phyloP scores from a whole-genome alignment of 2,329 filamentous ascomycete species.

The Seiridium cupressi region DNA sequence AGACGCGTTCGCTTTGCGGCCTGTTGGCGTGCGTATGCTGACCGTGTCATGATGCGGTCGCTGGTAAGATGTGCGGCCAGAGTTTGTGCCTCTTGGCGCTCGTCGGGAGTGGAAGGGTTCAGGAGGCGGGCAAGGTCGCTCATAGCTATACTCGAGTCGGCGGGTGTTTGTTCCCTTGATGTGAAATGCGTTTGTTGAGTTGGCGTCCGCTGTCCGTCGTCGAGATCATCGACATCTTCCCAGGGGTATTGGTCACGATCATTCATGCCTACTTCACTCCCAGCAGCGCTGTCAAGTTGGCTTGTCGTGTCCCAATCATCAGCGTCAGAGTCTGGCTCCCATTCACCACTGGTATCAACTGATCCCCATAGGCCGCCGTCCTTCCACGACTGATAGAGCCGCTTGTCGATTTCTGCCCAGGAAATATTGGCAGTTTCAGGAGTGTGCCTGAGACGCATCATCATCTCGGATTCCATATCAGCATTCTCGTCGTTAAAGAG shows the following conservation, averaged over 20 bases:
- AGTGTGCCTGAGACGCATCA: conserved; percentile 53
- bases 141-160: conserved; percentile 64
- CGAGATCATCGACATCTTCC: conserved; percentile 43
- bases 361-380: conserved; percentile 82
- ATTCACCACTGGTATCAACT: conserved; percentile 78
- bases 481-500: conserved; percentile 62
- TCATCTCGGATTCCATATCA: conserved; percentile 80
- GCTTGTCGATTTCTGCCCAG: conserved; percentile 68
- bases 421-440: conserved; percentile 37
- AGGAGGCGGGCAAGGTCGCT: conserved; percentile 75
- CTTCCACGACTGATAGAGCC: conserved; percentile 83
- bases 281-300: conserved; percentile 53
- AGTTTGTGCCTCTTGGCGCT: conserved; percentile 76
- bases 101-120: conserved; percentile 73
- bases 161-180: conserved; percentile 53
- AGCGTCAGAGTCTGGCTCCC: conserved; percentile 53
- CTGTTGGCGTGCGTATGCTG: conserved; percentile 67
- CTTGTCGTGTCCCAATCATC: conserved; percentile 76
- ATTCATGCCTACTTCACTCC: conserved; percentile 37
- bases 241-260: conserved; percentile 49
- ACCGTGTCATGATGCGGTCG: conserved; percentile 75
- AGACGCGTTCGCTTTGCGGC: conserved; percentile 70
- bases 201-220: conserved; percentile 65
- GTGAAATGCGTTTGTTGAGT: conserved; percentile 62
- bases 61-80: conserved; percentile 77